Base-by-base conservation (phyloP, 306 rosid species). In the Lupinus albus region DNA sequence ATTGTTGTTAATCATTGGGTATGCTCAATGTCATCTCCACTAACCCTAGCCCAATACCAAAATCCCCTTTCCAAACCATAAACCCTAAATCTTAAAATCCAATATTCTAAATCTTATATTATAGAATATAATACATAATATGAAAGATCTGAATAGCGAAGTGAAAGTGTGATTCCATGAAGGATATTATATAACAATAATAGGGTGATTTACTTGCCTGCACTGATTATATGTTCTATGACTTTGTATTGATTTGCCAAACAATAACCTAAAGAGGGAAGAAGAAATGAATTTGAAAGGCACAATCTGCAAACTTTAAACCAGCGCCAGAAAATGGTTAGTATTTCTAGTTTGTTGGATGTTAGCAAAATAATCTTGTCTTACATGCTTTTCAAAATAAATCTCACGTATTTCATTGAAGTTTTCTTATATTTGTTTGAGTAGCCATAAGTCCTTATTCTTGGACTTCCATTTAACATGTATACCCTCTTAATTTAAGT, bases 281-380 rank as follows among this genome's bases (percentile, higher is more conserved):
- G 98, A 77, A 89, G 85, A 84, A 92, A 92, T 74, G 98, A 92
- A 79, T 92, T 87, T 74, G 98, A 92, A 86, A 86, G 98, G 83
- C 96, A 89, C 78, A 92, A 92, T 79, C 93, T 92, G 79, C 98
- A 89, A 83, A 89, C 98, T 64, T 84, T 92, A 77, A 92, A 92
- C 76, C 98, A 89, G 75, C 95, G 96, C 71, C 98, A 92, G 80
- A 92, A 92, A 86, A 70, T 92, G 98, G 98, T 92, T 58, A 82
- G 87, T 66, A 50, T 78, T 68, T 48, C 35, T 6, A 42, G 12
- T 48, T 58, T 79, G 17, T 54, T 61, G 36, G 49, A 46, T 20
- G 61, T 61, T 11, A 53, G 48, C 61, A 58, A 42, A 12, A 15
- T 77, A 70, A 64, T 38, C 47, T 38, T 64, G 39, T 56, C 63